phyloP scores from a whole-genome alignment of 352 stramenopile species.

The Sclerospora graminicola region DNA sequence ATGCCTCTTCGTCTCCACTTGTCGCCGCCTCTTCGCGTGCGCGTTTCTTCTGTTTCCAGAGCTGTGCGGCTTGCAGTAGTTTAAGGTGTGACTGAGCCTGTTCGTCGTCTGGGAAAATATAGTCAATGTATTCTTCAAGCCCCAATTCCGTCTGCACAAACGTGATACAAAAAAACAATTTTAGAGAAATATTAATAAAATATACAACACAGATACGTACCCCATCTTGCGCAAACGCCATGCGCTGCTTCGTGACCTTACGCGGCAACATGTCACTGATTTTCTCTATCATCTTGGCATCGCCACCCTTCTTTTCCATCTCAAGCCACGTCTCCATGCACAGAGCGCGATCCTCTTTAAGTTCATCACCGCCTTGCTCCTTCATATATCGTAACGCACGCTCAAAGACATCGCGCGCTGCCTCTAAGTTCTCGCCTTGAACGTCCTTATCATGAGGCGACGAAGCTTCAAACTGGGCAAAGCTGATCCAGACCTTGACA shows the following conservation, averaged over 20 bases:
- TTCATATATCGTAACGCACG: slow-evolving; percentile 90
- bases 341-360: slow-evolving; percentile 93
- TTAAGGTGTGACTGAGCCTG: slow-evolving; percentile 93
- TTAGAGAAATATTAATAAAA: slow-evolving; percentile 11
- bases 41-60: slow-evolving; percentile 92
- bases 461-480: slow-evolving; percentile 80
- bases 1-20: slow-evolving; percentile 5
- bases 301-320: slow-evolving; percentile 81
- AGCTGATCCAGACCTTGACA: slow-evolving; percentile 95
- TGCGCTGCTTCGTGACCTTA: slow-evolving; percentile 94
- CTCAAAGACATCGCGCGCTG: slow-evolving; percentile 85
- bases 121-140: slow-evolving; percentile 98
- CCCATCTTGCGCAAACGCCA: slow-evolving; percentile 88
- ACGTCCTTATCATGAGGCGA: slow-evolving; percentile 11
- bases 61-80: slow-evolving; percentile 94
- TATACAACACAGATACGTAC: slow-evolving; percentile 27
- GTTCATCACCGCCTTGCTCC: slow-evolving; percentile 49
- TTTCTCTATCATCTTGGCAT: slow-evolving; percentile 65
- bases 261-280: slow-evolving; percentile 91
- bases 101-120: slow-evolving; percentile 98
- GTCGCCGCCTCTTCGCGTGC: slow-evolving; percentile 33
- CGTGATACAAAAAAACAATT: background rate
- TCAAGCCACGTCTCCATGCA: slow-evolving; percentile 95
- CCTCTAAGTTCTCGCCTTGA: slow-evolving; percentile 37
- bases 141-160: slow-evolving; percentile 67